phyloP scores from a whole-genome alignment of 73 alveolate genomes.

The Blepharisma japonicum region DNA sequence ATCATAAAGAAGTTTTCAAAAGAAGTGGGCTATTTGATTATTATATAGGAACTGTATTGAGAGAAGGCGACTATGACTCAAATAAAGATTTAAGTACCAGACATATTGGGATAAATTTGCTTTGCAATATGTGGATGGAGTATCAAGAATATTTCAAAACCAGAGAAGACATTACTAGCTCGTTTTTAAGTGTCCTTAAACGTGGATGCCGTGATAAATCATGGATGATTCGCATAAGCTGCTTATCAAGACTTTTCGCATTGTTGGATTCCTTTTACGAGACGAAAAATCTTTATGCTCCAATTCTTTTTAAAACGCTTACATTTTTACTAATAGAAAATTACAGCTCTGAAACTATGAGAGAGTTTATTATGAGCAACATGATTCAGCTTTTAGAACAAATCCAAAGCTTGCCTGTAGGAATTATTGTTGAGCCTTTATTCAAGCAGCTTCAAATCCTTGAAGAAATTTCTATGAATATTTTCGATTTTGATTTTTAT shows the following conservation, averaged over 20 bases:
- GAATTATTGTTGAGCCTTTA: slow-evolving; percentile 88
- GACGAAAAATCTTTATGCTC: slow-evolving; percentile 91
- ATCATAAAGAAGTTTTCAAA: slow-evolving; percentile 43
- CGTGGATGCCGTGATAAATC: slow-evolving; percentile 68
- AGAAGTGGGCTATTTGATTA: slow-evolving; percentile 61
- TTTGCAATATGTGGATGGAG: slow-evolving; percentile 69
- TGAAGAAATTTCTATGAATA: slow-evolving; percentile 80
- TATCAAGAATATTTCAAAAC: slow-evolving; percentile 55
- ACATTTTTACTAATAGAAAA: slow-evolving; percentile 91
- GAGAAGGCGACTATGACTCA: slow-evolving; percentile 68
- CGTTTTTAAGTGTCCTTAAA: slow-evolving; percentile 49
- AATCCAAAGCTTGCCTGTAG: slow-evolving; percentile 87
- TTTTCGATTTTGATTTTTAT: slow-evolving; percentile 92
- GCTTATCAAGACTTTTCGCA: slow-evolving; percentile 56
- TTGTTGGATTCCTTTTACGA: slow-evolving; percentile 73
- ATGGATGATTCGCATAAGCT: slow-evolving; percentile 48
- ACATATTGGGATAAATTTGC: slow-evolving; percentile 61
- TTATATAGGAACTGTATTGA: slow-evolving; percentile 64
- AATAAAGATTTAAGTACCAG: slow-evolving; percentile 55
- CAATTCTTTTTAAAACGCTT: slow-evolving; percentile 83
- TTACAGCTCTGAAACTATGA: slow-evolving; percentile 72
- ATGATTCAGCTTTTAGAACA: slow-evolving; percentile 70
- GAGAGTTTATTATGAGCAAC: slow-evolving; percentile 89
- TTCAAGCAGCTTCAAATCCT: slow-evolving; percentile 78
- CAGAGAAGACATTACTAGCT: slow-evolving; percentile 57